These are phyloP conservation scores for Colletotrichum incanum DNA, from an alignment of 2,329 filamentous ascomycete species.

Conservation along the genomic window DNA sequence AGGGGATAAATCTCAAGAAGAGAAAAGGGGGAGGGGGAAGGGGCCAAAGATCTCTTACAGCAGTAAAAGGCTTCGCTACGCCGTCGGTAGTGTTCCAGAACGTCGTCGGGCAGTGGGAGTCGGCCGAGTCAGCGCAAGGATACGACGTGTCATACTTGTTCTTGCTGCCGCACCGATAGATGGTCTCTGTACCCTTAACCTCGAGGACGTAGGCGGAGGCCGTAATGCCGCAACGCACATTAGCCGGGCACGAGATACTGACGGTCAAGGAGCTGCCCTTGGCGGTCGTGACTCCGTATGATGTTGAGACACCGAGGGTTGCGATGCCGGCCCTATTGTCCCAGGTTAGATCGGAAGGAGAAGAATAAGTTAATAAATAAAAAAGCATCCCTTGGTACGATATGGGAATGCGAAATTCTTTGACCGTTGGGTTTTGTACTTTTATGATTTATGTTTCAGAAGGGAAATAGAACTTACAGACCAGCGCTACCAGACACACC, in stretches of 20 bases:
- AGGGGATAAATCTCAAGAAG: too few species aligned
- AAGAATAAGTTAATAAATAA: too few species aligned
- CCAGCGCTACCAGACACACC: neutral
- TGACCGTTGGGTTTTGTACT: neutral
- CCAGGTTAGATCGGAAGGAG: neutral
- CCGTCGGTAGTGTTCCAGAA: slow-evolving; percentile 5
- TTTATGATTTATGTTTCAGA: neutral
- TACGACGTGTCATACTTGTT: neutral
- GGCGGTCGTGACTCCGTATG: neutral
- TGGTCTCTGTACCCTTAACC: neutral
- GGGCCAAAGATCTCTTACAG: neutral
- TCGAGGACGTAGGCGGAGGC: neutral
- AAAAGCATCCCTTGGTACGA: too few species aligned
- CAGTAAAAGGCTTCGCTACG: neutral
- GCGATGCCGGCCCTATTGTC: neutral
- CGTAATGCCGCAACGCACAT: slow-evolving; percentile 1
- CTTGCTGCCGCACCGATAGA: slow-evolving; percentile 2
- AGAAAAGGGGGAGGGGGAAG: too few species aligned
- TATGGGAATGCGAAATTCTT: neutral
- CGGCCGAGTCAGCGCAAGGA: neutral
- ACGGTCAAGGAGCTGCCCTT: neutral
- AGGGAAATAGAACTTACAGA: neutral
- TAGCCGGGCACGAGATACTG: neutral
- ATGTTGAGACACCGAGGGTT: neutral
- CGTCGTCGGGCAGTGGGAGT: neutral